Evolutionary conservation across 495 filamentous ascomycete genomes (phyloP).

Genomic region (Lasiosphaeris hirsuta): DNA sequence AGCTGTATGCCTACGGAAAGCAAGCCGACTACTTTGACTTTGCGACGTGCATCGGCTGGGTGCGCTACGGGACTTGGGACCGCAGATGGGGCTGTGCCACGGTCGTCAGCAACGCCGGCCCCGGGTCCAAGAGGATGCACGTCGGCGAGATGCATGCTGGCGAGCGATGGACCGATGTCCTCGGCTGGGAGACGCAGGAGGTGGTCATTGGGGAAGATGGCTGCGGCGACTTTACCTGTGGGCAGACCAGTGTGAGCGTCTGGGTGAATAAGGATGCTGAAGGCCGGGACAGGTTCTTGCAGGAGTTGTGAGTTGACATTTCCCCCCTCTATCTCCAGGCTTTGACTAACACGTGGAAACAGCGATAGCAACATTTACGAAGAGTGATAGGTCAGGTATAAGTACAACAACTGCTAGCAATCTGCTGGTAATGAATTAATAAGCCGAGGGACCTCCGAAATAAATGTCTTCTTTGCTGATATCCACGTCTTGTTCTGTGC

Average conservation of each 20-base stretch:
- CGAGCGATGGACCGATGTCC: conserved; percentile 59
- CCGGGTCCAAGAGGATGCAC: conserved; percentile 55
- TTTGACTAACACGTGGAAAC: conserved; percentile 11
- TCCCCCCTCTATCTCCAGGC: neutral
- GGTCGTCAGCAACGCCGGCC: conserved; percentile 54
- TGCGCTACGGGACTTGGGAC: conserved; percentile 56
- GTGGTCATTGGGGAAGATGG: conserved; percentile 55
- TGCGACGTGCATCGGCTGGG: conserved; percentile 66
- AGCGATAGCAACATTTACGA: conserved; percentile 38
- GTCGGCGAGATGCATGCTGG: conserved; percentile 55
- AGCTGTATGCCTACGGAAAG: conserved; percentile 64
- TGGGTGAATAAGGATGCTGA: conserved; percentile 59
- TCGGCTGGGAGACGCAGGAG: conserved; percentile 43
- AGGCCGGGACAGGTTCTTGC: conserved; percentile 46
- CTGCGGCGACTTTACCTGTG: conserved; percentile 53
- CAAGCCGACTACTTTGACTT: conserved; percentile 69
- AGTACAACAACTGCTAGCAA: too few relatives aligned
- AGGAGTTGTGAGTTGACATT: conserved; percentile 32
- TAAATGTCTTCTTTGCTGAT: too few relatives aligned
- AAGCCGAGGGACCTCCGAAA: too few relatives aligned
- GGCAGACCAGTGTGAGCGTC: conserved; percentile 52
- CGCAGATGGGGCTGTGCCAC: conserved; percentile 53
- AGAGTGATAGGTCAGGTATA: conserved; percentile 5
- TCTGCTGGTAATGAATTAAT: too few relatives aligned
- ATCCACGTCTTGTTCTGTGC: too few relatives aligned